A percentile compares a stretch with the other conserved stretches of the same genome.
phyloP scores from a whole-genome alignment of 2,329 filamentous ascomycete species.

The Fusarium secorum region DNA sequence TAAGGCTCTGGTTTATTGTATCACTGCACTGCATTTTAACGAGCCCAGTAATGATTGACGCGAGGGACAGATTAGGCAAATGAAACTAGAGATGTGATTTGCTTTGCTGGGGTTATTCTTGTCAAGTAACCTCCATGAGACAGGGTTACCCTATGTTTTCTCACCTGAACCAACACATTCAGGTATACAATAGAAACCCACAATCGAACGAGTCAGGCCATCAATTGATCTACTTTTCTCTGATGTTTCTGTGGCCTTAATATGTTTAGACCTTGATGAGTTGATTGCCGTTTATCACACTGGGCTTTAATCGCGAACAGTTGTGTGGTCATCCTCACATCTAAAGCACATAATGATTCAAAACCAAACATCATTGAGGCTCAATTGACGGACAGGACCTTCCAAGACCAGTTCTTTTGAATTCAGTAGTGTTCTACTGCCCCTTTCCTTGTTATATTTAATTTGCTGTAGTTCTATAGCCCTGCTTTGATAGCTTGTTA shows the following conservation, averaged over 20 bases:
- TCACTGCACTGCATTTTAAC: background rate
- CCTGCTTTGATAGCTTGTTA: background rate
- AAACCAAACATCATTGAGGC: background rate
- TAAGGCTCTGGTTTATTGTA: background rate
- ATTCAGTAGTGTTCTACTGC: accelerated
- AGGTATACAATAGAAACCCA: background rate
- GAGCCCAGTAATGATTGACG: background rate
- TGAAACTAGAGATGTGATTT: background rate
- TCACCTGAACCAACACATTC: background rate
- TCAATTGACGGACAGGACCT: background rate
- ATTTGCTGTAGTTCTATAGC: too few species aligned
- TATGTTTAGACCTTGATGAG: background rate
- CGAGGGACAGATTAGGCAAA: background rate
- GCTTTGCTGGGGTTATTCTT: background rate
- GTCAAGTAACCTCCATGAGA: background rate
- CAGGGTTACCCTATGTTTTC: background rate
- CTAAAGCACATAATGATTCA: background rate
- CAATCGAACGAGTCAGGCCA: background rate
- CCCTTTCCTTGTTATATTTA: accelerated
- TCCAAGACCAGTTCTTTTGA: accelerated
- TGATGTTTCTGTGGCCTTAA: background rate
- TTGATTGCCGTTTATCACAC: background rate
- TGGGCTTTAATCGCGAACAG: accelerated
- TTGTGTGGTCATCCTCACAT: accelerated
- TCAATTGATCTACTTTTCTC: background rate